Conservation (phyloP, 805 yeast genomes). For the Cyberlindnera veronae region DNA sequence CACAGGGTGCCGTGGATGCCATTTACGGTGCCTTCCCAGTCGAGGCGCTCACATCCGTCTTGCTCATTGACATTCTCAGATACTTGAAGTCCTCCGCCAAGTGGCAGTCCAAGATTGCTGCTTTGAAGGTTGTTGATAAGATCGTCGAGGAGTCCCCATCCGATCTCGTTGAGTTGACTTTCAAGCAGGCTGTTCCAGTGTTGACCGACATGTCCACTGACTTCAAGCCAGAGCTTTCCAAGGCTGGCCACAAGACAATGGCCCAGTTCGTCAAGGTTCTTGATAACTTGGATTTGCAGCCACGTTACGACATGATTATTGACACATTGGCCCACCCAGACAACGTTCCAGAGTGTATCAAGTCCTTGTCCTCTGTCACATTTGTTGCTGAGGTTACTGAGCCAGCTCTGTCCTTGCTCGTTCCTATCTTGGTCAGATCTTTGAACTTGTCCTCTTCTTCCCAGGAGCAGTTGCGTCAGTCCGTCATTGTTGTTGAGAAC, state of each 20-base stretch:
- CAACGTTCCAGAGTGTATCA: constrained; percentile 85
- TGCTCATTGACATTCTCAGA: constrained; percentile 55
- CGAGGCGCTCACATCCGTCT: constrained; percentile 72
- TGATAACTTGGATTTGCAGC: constrained; percentile 88
- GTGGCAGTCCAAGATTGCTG: constrained; percentile 88
- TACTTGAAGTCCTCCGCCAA: constrained; percentile 82
- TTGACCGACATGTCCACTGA: constrained; percentile 90
- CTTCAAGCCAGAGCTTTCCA: constrained; percentile 93
- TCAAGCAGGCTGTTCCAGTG: constrained; percentile 75
- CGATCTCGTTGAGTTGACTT: constrained; percentile 79
- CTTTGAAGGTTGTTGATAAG: constrained; percentile 68
- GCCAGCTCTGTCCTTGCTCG: constrained; percentile 85
- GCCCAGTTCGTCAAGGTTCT: constrained; percentile 71
- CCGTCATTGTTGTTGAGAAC: constrained; percentile 94
- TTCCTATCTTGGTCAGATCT: constrained; percentile 89
- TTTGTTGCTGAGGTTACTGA: constrained; percentile 98
- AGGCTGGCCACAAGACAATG: constrained; percentile 72
- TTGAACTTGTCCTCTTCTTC: constrained; percentile 78
- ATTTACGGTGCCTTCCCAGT: constrained; percentile 66
- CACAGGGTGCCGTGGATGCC: constrained; percentile 73
- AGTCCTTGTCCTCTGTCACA: constrained; percentile 86
- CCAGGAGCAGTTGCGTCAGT: constrained; percentile 94
- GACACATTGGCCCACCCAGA: constrained; percentile 88
- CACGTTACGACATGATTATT: constrained; percentile 79
- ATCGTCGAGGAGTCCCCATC: constrained; percentile 76